Conservation (phyloP, 75 land plant genomes). For the Larix kaempferi region DNA sequence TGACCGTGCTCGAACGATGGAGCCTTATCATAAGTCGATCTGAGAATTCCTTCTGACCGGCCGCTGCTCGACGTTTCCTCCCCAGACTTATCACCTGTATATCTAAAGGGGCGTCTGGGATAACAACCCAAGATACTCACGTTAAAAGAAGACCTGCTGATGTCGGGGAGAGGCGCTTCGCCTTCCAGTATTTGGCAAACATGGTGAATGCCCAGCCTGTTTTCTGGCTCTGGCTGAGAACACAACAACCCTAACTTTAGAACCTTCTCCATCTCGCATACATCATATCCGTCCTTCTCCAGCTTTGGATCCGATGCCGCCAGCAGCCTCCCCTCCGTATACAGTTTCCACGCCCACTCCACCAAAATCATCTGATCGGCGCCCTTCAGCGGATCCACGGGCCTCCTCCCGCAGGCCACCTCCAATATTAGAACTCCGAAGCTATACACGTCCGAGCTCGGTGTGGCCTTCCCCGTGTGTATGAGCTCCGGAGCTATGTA, state of each 20-base stretch:
- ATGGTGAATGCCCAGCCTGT: not conserved
- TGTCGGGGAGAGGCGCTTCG: not conserved
- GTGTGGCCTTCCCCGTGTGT: constrained; percentile 33
- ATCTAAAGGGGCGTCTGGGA: too few species aligned
- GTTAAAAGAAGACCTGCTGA: not conserved
- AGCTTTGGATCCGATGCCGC: constrained; percentile 4
- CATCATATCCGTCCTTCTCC: not conserved
- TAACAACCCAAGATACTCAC: not conserved
- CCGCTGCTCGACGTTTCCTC: too few species aligned
- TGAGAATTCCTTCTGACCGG: too few species aligned
- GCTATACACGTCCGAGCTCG: constrained; percentile 28
- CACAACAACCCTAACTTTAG: not conserved
- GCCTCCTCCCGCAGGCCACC: not conserved
- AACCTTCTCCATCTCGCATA: not conserved
- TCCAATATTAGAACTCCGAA: constrained; percentile 16
- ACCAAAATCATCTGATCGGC: constrained; percentile 13
- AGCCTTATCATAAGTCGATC: too few species aligned
- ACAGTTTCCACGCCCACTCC: constrained; percentile 42
- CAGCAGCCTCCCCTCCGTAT: constrained; percentile 12
- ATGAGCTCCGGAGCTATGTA: constrained; percentile 35
- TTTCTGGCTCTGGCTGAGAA: not conserved
- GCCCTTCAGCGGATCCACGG: constrained; percentile 9
- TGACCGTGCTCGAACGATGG: too few species aligned
- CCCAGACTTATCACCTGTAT: too few species aligned
- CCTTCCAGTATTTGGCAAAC: not conserved